phyloP scores from a whole-genome alignment of 2,329 filamentous ascomycete genomes.

The Fusarium coffeatum region DNA sequence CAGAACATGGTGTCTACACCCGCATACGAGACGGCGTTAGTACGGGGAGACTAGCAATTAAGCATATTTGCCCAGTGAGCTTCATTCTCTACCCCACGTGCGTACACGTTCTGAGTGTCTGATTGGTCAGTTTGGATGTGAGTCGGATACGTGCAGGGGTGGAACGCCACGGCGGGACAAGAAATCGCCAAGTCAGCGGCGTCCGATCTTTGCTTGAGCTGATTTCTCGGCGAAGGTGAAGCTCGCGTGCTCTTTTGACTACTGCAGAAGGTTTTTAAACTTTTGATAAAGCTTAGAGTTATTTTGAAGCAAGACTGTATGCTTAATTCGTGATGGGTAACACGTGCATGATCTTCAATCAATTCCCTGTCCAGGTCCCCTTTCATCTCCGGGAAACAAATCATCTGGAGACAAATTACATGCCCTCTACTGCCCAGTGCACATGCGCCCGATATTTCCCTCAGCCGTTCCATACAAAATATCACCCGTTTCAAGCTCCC shows the following conservation, averaged over 20 bases:
- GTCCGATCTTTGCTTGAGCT: slow-evolving; percentile 5
- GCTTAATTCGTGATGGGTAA: slow-evolving; percentile 6
- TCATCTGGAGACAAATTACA: neutral
- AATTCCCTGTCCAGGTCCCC: neutral
- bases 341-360: slow-evolving; percentile 8
- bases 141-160: neutral
- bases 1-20: slow-evolving; percentile 6
- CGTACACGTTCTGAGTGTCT: neutral
- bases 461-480: neutral
- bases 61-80: slow-evolving; percentile 38
- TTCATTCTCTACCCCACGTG: slow-evolving; percentile 28
- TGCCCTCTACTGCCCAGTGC: neutral
- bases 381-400: neutral
- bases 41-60: slow-evolving; percentile 23
- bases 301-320: neutral
- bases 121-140: slow-evolving; percentile 4
- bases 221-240: slow-evolving; percentile 17
- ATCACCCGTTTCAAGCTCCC: neutral
- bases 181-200: slow-evolving; percentile 19
- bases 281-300: slow-evolving; percentile 10
- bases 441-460: neutral
- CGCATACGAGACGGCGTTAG: neutral
- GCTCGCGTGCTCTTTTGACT: slow-evolving; percentile 20
- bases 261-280: slow-evolving; percentile 17
- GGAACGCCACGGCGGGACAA: slow-evolving; percentile 26